A percentile compares a stretch with the other conserved stretches of the same genome.
phyloP scores from a whole-genome alignment of 2,329 filamentous ascomycete species.

The Sclerotiophoma versabilis region DNA sequence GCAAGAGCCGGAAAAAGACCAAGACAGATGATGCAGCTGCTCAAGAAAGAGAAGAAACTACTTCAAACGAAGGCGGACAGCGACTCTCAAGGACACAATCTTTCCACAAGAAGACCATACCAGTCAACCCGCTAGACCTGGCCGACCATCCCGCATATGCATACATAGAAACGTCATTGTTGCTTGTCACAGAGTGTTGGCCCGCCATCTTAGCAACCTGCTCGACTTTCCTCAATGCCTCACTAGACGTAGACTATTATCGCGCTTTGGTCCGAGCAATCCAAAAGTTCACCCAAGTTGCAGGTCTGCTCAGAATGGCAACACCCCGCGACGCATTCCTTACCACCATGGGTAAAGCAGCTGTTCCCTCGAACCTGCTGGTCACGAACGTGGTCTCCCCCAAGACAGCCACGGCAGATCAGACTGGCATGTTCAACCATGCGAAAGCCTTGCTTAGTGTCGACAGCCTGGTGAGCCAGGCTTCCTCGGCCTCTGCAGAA shows the following conservation, averaged over 20 bases:
- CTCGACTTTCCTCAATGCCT: conserved; percentile 92
- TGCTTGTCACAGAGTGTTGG: conserved; percentile 91
- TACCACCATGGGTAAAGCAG: conserved; percentile 90
- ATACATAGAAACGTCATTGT: conserved; percentile 78
- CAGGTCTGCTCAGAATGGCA: conserved; percentile 80
- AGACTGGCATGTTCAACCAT: conserved; percentile 70
- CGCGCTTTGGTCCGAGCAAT: conserved; percentile 90
- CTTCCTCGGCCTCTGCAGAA: conserved; percentile 61
- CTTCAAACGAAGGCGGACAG: conserved; percentile 29
- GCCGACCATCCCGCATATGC: conserved; percentile 73
- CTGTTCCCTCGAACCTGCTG: conserved; percentile 79
- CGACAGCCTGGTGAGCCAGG: conserved; percentile 70
- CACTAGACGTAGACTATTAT: conserved; percentile 92
- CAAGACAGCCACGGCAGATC: conserved; percentile 57
- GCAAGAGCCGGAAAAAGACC: conserved; percentile 52
- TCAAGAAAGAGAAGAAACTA: conserved; percentile 31
- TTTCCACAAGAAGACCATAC: conserved; percentile 77
- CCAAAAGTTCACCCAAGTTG: conserved; percentile 93
- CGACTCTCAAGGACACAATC: conserved; percentile 68
- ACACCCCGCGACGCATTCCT: conserved; percentile 94
- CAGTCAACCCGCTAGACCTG: conserved; percentile 81
- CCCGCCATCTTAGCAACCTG: conserved; percentile 93
- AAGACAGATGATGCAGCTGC: conserved; percentile 46
- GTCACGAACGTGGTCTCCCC: conserved; percentile 49
- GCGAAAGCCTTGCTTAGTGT: conserved; percentile 76